Percentiles rank a stretch among this genome's conserved stretches.
These are phyloP conservation scores for Zygotorulaspora mrakii DNA, from an alignment of 1,139 yeast genomes.

Conservation along the genomic window DNA sequence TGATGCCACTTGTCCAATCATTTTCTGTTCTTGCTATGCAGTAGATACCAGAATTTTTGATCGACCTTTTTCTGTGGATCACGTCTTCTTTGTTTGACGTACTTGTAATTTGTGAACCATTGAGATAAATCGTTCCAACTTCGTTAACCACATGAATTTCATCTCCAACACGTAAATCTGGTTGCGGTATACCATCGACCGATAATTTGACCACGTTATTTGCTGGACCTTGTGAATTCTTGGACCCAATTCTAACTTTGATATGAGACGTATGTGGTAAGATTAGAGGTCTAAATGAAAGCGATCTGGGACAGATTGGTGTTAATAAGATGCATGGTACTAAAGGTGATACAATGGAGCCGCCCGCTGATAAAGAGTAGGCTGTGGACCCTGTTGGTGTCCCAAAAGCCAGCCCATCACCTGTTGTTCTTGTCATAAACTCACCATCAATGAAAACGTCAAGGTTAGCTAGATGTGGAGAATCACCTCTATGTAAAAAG, in stretches of 20 bases:
- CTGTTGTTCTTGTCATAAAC: conserved; percentile 82
- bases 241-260: conserved; percentile 53
- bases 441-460: conserved; percentile 80
- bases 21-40: conserved; percentile 78
- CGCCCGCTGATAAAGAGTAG: conserved; percentile 84
- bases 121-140: conserved; percentile 50
- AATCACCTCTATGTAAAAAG: conserved; percentile 79
- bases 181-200: conserved; percentile 78
- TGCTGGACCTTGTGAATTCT: conserved; percentile 36
- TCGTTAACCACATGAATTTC: conserved; percentile 68
- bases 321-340: conserved; percentile 80
- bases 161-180: conserved; percentile 68
- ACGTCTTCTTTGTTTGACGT: conserved; percentile 20
- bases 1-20: conserved; percentile 89
- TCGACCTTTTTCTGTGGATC: conserved; percentile 14
- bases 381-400: conserved; percentile 98
- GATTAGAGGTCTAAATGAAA: conserved; percentile 81
- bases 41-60: conserved; percentile 64
- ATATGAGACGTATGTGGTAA: conserved; percentile 72
- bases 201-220: conserved; percentile 51
- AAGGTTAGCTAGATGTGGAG: conserved; percentile 78
- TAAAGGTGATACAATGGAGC: conserved; percentile 85
- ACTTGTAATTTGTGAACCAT: conserved; percentile 43
- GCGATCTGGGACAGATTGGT: conserved; percentile 86
- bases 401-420: conserved; percentile 80